A percentile compares a stretch with the other conserved stretches of the same genome.
phyloP scores from a whole-genome alignment of 257 asterid genomes.

The Henckelia pumila region DNA sequence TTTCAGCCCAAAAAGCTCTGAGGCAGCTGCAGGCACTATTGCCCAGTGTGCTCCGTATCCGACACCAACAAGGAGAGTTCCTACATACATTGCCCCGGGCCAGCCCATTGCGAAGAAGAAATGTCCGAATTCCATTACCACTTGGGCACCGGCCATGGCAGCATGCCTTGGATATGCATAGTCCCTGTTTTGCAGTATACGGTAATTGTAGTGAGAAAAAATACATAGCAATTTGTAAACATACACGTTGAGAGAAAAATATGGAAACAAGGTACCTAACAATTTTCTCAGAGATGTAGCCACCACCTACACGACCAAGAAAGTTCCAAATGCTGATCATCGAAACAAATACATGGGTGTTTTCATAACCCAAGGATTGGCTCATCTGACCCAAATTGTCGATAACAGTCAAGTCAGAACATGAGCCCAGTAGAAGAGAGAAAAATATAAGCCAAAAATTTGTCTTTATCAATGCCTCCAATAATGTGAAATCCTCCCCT shows the following conservation, averaged over 20 bases:
- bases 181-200: slow-evolving; percentile 35
- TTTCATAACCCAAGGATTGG: no score
- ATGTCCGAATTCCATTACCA: slow-evolving; percentile 50
- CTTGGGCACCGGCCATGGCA: slow-evolving; percentile 43
- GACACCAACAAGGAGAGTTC: slow-evolving; percentile 51
- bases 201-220: neutral
- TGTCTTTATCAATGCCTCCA: no score
- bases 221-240: neutral
- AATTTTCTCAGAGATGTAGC: no score
- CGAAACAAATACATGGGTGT: no score
- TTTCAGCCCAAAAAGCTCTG: slow-evolving; percentile 51
- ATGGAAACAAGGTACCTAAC: slow-evolving; percentile 21
- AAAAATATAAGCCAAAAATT: no score
- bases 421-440: no score
- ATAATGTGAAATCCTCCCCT: no score
- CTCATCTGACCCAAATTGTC: no score
- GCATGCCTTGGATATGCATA: slow-evolving; percentile 49
- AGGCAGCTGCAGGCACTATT: slow-evolving; percentile 57
- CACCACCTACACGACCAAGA: no score
- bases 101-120: slow-evolving; percentile 53
- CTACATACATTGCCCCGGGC: slow-evolving; percentile 49
- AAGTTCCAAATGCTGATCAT: no score
- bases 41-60: slow-evolving; percentile 67
- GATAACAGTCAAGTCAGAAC: no score
- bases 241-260: no score